Base-by-base conservation (phyloP, 129 eudicot genomes). In the Dittrichia graveolens region DNA sequence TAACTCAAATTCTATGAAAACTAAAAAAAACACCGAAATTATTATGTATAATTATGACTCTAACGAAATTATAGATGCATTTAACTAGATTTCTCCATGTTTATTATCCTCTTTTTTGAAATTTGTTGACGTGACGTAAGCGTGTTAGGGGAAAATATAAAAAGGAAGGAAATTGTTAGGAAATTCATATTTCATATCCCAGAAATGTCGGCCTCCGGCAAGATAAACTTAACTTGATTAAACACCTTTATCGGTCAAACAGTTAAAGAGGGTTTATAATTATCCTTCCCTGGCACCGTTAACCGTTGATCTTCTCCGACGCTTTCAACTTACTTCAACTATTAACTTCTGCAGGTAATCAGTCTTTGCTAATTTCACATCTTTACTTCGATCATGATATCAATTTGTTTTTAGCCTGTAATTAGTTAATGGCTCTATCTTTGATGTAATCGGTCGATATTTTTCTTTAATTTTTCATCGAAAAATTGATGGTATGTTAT, bases 321-420 rank as follows among this genome's bases (percentile, higher is more conserved):
- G 37, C 13, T 11, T 16, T 45, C 68, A 45, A 37, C 43, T 45
- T 53, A 61, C 79, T 41, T 31, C 3, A 55, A 63, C 31, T 64
- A 18, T 24, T 18, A 53, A 52, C 73, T 75, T 64, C 47, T 41
- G 52, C 53, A 18, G 79, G 79, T 75, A 64, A 64, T 41, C 9
- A 64, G 18, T 62, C 52, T 48, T 73, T 41, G 3, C 43, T 71
- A 0, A 71, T 24, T 56, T 64, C 2, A 49, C 6, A 41, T 50
- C 16, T 55, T 42, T 65, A 16, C 47, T 52, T 75, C 54, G 6
- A 41, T 75, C 58, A 10, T 56, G 10, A 52, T 40, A 14, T 75
- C 19, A 46, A n/a, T 59, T 61, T n/a, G 37, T 8, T 64, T 44
- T 57, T 13, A 57, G 37, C 76, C 57, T 3, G 44, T 71, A 3